Percentiles rank a stretch among this genome's conserved stretches.
Evolutionary conservation across 495 filamentous ascomycete species (phyloP).

Genomic region (Pseudomonodictys pantanalensis): DNA sequence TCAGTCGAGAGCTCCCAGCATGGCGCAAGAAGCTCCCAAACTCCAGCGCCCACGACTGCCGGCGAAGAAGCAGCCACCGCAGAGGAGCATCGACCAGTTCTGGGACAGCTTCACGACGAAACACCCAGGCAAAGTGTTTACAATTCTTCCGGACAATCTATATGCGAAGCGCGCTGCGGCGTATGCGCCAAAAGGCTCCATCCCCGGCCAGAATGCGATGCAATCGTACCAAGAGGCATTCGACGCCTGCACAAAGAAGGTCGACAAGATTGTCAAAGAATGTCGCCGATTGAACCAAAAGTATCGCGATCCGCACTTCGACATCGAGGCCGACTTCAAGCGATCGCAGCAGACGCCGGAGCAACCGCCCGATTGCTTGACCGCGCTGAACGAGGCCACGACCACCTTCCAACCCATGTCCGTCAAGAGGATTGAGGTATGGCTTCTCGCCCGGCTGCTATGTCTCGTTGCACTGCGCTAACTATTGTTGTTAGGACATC

Average conservation of each 20-base stretch:
- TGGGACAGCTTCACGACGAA: conserved; percentile 75
- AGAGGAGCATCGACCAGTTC: conserved; percentile 70
- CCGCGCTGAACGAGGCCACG: conserved; percentile 24
- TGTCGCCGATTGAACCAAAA: conserved; percentile 84
- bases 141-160: conserved; percentile 69
- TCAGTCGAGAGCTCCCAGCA: conserved; percentile 26
- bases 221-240: conserved; percentile 72
- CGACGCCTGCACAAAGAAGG: conserved; percentile 65
- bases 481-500: conserved; percentile 58
- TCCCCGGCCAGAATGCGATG: conserved; percentile 56
- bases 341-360: conserved; percentile 60
- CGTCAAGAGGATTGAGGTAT: conserved; percentile 43
- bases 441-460: background rate
- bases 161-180: conserved; percentile 64
- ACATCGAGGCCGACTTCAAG: conserved; percentile 79
- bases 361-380: conserved; percentile 49
- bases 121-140: conserved; percentile 61
- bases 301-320: conserved; percentile 85
- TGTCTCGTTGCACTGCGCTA: conserved; percentile 9
- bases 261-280: conserved; percentile 77
- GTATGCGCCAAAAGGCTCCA: conserved; percentile 48
- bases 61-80: conserved; percentile 54
- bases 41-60: conserved; percentile 14
- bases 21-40: conserved; percentile 17
- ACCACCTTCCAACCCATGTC: conserved; percentile 31